phyloP scores from a whole-genome alignment of 1,284 basidiomycete species.

The Grifola frondosa region DNA sequence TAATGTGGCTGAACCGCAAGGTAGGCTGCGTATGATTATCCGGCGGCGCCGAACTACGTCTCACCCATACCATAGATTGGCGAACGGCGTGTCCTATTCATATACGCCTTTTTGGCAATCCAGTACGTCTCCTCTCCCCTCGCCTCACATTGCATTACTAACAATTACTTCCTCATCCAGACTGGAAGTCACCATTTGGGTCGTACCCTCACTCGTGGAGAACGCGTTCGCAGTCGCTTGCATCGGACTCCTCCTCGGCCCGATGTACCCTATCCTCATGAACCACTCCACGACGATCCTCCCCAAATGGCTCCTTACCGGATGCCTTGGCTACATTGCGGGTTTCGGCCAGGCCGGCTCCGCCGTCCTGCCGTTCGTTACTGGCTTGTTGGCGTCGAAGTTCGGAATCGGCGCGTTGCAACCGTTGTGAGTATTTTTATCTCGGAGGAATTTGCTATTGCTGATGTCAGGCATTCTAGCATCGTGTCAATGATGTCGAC shows the following conservation, averaged over 20 bases:
- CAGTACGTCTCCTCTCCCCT: constrained; percentile 36
- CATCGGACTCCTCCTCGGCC: constrained; percentile 44
- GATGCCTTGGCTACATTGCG: constrained; percentile 67
- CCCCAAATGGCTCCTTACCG: constrained; percentile 61
- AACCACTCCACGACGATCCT: constrained; percentile 56
- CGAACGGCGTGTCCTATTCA: constrained; percentile 50
- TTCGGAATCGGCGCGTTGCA: constrained; percentile 58
- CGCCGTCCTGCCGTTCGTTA: constrained; percentile 66
- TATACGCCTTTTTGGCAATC: constrained; percentile 52
- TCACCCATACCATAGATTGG: constrained; percentile 42
- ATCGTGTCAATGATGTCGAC: constrained; percentile 33
- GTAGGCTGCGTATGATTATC: constrained; percentile 28
- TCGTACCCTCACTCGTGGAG: constrained; percentile 56
- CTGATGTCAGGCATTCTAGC: constrained; percentile 6
- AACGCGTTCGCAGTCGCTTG: constrained; percentile 60
- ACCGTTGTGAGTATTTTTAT: constrained; percentile 47
- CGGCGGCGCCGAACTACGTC: not conserved
- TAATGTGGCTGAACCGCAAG: constrained; percentile 60
- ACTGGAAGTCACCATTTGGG: constrained; percentile 64
- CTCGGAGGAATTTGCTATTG: not conserved
- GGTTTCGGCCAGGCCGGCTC: constrained; percentile 67
- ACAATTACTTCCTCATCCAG: constrained; percentile 26
- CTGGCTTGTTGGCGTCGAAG: constrained; percentile 52
- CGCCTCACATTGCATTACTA: not conserved
- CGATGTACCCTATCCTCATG: constrained; percentile 71